Evolutionary conservation across 2,329 filamentous ascomycete genomes (phyloP), one percentile per base, ranked within the genome.

Genomic region (Pseudocercospora cruenta): DNA sequence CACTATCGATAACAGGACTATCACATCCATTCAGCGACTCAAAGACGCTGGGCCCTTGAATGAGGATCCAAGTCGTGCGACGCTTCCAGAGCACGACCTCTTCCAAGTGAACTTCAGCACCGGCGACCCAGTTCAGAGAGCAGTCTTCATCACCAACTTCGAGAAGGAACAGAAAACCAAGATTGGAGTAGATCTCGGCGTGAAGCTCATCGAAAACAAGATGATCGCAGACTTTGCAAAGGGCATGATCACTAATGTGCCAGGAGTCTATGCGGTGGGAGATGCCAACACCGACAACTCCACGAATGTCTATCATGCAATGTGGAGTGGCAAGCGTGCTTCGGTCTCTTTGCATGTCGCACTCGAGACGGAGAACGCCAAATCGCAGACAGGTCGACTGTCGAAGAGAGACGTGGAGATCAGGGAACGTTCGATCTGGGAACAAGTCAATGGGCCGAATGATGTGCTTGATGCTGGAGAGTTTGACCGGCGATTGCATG

Each of bases 1-100:
- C 12, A 67, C 47, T 8, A 54, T 67, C n/a, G 65, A 67, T 4
- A 67, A 67, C 62, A 45, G 65, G 12, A 67, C 65, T 9, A 67
- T 67, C 22, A 47, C 55, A n/a, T 67, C 65, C 16, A 53, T 67
- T 24, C 47, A 63, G 8, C 55, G 65, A 45, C 57, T 67, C 12
- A 55, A 58, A 43, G 62, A 67, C 36, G 65, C 36, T 49, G 39
- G 55, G 9, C 24, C 31, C 16, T 57, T 60, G n/a, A 21, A 49
- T 6, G 36, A 64, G 33, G 65, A 67, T 12, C 55, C 65, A 2
- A 64, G 45, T 33, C 58, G 51, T 26, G 55, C 65, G 5, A 67
- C 61, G 3, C 55, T 53, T 10, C 55, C 65, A 26, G 55, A 60
- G 43, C 49, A 64, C 24, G 61, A 67, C 43, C 61, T 67, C 2